Base-by-base conservation (phyloP, 257 asterid genomes). In the Gardenia jasminoides region DNA sequence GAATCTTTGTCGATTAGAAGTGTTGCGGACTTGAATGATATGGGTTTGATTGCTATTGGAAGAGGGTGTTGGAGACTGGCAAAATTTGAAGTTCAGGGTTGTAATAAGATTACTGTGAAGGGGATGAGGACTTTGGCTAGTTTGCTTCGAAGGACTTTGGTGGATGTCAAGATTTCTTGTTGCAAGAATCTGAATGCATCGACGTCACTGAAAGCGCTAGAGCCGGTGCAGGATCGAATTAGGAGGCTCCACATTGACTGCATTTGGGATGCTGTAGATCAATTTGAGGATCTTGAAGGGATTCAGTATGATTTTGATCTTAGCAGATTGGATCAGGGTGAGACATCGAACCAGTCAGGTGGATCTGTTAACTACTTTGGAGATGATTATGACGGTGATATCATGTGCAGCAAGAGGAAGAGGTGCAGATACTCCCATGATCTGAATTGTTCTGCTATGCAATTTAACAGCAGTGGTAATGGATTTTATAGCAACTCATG, bases 21-120 rank as follows among this genome's bases (percentile, higher is more conserved):
- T 56, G 98, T 88, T 4, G 96, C 88, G 47, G 97, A 93, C 84
- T 81, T 96, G 84, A 81, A 80, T 43, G 97, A 96, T 79, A 91
- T 93, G 96, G 97, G 98, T n/a, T 81, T 96, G 89, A 93, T 96
- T 48, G 98, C 94, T 33, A 93, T 96, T 44, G 97, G 84, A 22
- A 90, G 97, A 82, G 99, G 99, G 62, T 96, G 99, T 79, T 86
- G 86, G 82, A 87, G 87, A 70, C 80, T 93, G 79, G 72, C 88
- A 6, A 88, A 84, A 89, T 91, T 96, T 72, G 98, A 96, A 82
- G 84, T 93, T 76, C 87, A 84, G 41, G 97, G 99, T 41, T 96
- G 98, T 82, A 88, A 86, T 85, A 88, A 80, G 69, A 87, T 93
- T 50, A 92, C 97, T 0, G 74, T 87, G 85, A 89, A 80, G 61